Percentiles rank a stretch among this genome's conserved stretches.
These are phyloP conservation scores for Sclerotinia sclerotiorum DNA, from an alignment of 2,329 filamentous ascomycete species.

Conservation along the genomic window DNA sequence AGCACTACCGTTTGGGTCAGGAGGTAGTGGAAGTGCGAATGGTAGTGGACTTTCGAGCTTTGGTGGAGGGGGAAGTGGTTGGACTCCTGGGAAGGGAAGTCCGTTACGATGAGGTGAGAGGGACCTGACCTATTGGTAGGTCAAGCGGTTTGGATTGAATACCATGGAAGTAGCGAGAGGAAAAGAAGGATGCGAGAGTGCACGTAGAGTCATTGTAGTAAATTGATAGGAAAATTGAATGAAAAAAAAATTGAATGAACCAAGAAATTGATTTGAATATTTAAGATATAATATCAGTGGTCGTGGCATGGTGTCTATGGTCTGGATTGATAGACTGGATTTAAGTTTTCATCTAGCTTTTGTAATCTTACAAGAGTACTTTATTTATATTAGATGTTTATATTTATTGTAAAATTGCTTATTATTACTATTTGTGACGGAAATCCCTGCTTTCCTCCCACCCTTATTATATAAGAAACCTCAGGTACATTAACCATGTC, in stretches of 20 bases:
- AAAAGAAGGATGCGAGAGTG: slow-evolving; percentile 8
- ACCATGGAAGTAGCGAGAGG: neutral
- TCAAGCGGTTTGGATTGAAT: slow-evolving; percentile 6
- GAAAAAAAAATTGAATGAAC: neutral
- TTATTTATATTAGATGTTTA: too few relatives aligned
- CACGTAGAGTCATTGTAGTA: neutral
- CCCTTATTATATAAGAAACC: too few relatives aligned
- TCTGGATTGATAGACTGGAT: too few relatives aligned
- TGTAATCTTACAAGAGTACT: too few relatives aligned
- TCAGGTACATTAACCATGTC: too few relatives aligned
- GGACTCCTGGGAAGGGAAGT: slow-evolving; percentile 19
- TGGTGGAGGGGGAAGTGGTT: slow-evolving; percentile 19
- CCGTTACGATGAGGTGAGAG: slow-evolving; percentile 6
- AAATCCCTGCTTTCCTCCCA: too few relatives aligned
- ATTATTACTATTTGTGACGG: too few relatives aligned
- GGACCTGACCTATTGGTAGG: neutral
- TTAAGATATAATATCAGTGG: neutral
- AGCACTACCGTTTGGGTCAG: slow-evolving; percentile 5
- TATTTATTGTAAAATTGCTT: too few relatives aligned
- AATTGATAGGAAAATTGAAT: neutral
- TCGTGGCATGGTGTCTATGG: neutral
- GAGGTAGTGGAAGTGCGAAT: slow-evolving; percentile 8
- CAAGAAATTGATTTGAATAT: neutral
- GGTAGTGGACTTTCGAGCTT: slow-evolving; percentile 14
- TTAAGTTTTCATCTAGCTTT: too few relatives aligned